Conservation (phyloP, 2,329 filamentous ascomycete species). For the Ceratocystis alfenasii region DNA sequence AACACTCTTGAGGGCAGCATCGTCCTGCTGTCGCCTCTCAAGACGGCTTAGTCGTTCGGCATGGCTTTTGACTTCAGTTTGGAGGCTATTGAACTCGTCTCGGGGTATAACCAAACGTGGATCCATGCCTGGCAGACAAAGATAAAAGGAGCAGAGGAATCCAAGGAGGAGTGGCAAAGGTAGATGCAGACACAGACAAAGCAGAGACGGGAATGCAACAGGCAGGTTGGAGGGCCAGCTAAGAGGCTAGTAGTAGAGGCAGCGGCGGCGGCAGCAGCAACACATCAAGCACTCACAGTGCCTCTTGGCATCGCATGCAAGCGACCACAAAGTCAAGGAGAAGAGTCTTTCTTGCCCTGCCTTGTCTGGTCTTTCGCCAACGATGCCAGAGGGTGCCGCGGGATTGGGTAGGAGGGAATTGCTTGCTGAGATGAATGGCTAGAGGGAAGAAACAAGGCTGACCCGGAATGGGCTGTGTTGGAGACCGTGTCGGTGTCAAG, state of each 20-base stretch:
- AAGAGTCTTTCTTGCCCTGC: slow-evolving; percentile 7
- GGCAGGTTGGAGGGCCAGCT: background rate
- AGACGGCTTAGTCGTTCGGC: slow-evolving; percentile 49
- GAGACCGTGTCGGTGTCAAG: background rate
- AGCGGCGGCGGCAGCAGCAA: background rate
- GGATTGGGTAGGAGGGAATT: background rate
- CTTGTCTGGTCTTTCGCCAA: slow-evolving; percentile 12
- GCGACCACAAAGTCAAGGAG: slow-evolving; percentile 16
- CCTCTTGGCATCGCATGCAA: slow-evolving; percentile 20
- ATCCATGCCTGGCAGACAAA: slow-evolving; percentile 44
- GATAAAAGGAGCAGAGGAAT: background rate
- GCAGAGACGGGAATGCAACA: background rate
- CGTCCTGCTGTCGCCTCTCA: slow-evolving; percentile 56
- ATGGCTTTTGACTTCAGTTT: slow-evolving; percentile 60
- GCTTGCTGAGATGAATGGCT: background rate
- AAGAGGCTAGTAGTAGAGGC: background rate
- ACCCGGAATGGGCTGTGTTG: background rate
- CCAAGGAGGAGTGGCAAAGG: background rate
- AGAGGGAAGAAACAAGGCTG: background rate
- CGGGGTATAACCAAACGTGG: slow-evolving; percentile 46
- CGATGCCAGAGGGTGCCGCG: slow-evolving; percentile 16
- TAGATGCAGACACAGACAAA: background rate
- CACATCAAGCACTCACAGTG: slow-evolving; percentile 12
- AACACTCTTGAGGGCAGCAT: slow-evolving; percentile 64
- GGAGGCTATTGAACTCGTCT: slow-evolving; percentile 55